Conservation (phyloP, 2,329 filamentous ascomycete genomes). For the Microcyclosporella mali region DNA sequence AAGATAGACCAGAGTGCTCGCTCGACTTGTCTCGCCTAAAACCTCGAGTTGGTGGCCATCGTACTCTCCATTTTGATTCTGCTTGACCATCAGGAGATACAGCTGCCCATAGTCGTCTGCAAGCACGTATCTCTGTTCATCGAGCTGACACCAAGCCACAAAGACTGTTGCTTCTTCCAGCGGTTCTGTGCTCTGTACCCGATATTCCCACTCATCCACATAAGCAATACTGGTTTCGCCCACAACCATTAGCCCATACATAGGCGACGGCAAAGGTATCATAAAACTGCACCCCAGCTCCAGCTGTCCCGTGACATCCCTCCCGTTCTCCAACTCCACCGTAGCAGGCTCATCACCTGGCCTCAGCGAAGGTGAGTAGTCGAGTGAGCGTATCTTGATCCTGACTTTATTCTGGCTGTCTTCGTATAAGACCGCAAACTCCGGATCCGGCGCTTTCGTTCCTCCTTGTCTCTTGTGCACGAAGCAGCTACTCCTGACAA, state of each 20-base stretch:
- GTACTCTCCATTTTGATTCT: constrained; percentile 60
- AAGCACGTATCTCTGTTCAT: constrained; percentile 75
- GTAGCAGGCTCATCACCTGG: constrained; percentile 42
- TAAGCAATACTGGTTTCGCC: constrained; percentile 70
- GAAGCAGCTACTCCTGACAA: constrained; percentile 61
- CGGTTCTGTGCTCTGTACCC: constrained; percentile 57
- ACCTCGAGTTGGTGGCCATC: constrained; percentile 63
- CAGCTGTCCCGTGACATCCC: constrained; percentile 44
- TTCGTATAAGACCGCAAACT: constrained; percentile 60
- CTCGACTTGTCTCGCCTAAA: constrained; percentile 66
- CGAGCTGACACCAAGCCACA: constrained; percentile 82
- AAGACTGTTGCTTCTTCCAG: constrained; percentile 75
- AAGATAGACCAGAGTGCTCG: constrained; percentile 73
- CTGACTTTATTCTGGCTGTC: constrained; percentile 52
- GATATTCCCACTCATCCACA: constrained; percentile 65
- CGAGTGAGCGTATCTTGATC: constrained; percentile 51
- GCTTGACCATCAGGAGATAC: constrained; percentile 73
- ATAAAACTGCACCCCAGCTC: constrained; percentile 57
- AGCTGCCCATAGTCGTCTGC: constrained; percentile 86
- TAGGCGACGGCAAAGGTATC: constrained; percentile 54
- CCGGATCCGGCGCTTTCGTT: constrained; percentile 45
- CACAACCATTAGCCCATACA: constrained; percentile 45
- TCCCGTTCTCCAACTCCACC: constrained; percentile 49
- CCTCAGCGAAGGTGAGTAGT: constrained; percentile 42
- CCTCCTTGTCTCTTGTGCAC: constrained; percentile 47